Evolutionary conservation across 495 filamentous ascomycete genomes (phyloP).

Genomic region (Thozetella sp.): DNA sequence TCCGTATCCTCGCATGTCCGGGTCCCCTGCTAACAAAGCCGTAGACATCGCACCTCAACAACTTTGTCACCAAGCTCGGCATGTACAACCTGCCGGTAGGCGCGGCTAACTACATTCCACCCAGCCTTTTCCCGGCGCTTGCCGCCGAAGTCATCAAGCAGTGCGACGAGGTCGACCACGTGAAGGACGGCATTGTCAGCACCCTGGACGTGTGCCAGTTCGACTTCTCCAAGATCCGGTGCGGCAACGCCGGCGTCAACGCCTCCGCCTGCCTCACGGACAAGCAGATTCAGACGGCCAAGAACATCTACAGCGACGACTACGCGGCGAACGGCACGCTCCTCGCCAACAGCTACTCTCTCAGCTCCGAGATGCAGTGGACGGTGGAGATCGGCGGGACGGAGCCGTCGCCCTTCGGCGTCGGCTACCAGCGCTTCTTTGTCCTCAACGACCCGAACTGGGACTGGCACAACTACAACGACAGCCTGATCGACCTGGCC

Average conservation of each 20-base stretch:
- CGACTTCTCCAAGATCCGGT: constrained; percentile 52
- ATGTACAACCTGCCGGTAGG: constrained; percentile 37
- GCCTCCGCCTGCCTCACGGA: constrained; percentile 53
- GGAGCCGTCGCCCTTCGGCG: constrained; percentile 31
- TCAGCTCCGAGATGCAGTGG: constrained; percentile 31
- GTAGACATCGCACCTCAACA: constrained; percentile 52
- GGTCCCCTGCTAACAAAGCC: too few relatives aligned
- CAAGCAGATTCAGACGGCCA: constrained; percentile 55
- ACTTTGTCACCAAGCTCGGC: constrained; percentile 36
- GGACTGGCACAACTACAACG: constrained; percentile 37
- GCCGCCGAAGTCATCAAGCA: constrained; percentile 62
- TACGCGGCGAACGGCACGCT: constrained; percentile 47
- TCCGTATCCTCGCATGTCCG: too few relatives aligned
- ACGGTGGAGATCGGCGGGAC: constrained; percentile 18
- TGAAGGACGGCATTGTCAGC: constrained; percentile 64
- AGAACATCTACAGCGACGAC: constrained; percentile 55
- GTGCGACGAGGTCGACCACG: constrained; percentile 65
- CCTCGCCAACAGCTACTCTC: constrained; percentile 51
- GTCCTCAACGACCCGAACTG: constrained; percentile 41
- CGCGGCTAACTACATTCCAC: constrained; percentile 51
- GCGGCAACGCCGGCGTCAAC: constrained; percentile 24
- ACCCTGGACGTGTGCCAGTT: constrained; percentile 59
- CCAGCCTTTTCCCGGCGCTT: constrained; percentile 48
- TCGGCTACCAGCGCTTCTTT: constrained; percentile 38
- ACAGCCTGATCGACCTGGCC: constrained; percentile 17